These are phyloP conservation scores for Phytopythium montanum DNA, from an alignment of 352 stramenopile species.

Conservation along the genomic window DNA sequence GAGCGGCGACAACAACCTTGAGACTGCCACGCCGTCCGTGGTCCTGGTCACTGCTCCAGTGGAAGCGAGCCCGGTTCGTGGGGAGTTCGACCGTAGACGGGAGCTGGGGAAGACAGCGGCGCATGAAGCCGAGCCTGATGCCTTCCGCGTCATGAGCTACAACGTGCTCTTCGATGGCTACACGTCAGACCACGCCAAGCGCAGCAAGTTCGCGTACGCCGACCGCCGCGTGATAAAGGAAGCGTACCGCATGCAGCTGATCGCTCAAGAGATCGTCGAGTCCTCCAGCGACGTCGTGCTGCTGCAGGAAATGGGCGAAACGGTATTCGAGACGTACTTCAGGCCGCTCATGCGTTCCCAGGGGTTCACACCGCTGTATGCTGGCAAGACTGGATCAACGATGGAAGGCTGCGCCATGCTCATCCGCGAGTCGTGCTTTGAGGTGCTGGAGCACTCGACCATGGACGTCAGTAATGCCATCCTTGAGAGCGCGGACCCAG, in stretches of 20 bases:
- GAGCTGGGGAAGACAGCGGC: constrained; percentile 16
- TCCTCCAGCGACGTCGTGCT: constrained; percentile 59
- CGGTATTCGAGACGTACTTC: constrained; percentile 53
- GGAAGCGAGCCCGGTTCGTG: constrained; percentile 39
- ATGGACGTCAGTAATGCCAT: constrained; percentile 36
- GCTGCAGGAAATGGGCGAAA: constrained; percentile 71
- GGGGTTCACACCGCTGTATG: constrained; percentile 52
- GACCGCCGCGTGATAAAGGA: constrained; percentile 40
- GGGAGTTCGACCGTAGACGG: constrained; percentile 42
- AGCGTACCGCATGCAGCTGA: constrained; percentile 71
- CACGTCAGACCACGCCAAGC: constrained; percentile 46
- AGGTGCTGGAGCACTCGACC: constrained; percentile 43
- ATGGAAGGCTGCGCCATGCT: constrained; percentile 70
- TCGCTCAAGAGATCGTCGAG: constrained; percentile 70
- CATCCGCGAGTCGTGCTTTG: constrained; percentile 34
- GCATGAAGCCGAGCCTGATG: not conserved
- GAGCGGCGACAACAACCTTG: not conserved
- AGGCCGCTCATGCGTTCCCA: constrained; percentile 40
- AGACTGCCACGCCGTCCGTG: not conserved
- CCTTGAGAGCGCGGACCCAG: constrained; percentile 27
- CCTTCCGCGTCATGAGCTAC: constrained; percentile 77
- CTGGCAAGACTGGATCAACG: constrained; percentile 61
- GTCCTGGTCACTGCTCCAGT: constrained; percentile 34
- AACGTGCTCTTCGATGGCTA: constrained; percentile 80
- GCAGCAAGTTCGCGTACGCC: constrained; percentile 63